These are phyloP conservation scores for Sesbania bispinosa DNA, from an alignment of 306 rosid species.

Conservation along the genomic window DNA sequence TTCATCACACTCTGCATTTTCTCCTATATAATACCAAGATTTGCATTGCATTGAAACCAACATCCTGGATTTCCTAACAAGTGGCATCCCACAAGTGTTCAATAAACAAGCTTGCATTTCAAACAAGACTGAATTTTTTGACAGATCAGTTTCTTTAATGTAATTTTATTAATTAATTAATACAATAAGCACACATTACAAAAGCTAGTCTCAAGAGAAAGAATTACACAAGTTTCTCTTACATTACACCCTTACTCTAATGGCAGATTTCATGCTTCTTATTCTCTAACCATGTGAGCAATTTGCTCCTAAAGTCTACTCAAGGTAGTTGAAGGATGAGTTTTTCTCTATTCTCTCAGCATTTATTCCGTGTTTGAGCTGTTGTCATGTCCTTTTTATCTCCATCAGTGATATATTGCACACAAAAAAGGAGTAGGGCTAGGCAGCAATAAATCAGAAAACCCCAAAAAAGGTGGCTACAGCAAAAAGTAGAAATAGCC, in stretches of 20 bases:
- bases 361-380: not conserved
- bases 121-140: not conserved
- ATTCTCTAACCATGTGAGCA: conserved; percentile 21
- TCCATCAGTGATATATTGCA: conserved; percentile 16
- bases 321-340: not conserved
- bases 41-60: no score
- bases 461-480: conserved; percentile 83
- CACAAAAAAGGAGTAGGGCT: not conserved
- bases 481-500: conserved; percentile 75
- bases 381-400: not conserved
- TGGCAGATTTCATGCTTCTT: conserved; percentile 19
- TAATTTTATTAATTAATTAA: conserved; percentile 9
- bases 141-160: no score
- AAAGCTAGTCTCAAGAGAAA: conserved; percentile 14
- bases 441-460: conserved; percentile 46
- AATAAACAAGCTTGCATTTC: not conserved
- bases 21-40: no score
- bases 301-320: conserved; percentile 17
- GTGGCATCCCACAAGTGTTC: not conserved
- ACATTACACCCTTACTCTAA: conserved; percentile 24
- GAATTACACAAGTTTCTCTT: conserved; percentile 12
- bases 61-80: no score
- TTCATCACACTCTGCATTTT: no score
- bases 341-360: not conserved
- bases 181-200: conserved; percentile 18